Conservation (phyloP, 495 filamentous ascomycete species). For the Daldinia childiae region DNA sequence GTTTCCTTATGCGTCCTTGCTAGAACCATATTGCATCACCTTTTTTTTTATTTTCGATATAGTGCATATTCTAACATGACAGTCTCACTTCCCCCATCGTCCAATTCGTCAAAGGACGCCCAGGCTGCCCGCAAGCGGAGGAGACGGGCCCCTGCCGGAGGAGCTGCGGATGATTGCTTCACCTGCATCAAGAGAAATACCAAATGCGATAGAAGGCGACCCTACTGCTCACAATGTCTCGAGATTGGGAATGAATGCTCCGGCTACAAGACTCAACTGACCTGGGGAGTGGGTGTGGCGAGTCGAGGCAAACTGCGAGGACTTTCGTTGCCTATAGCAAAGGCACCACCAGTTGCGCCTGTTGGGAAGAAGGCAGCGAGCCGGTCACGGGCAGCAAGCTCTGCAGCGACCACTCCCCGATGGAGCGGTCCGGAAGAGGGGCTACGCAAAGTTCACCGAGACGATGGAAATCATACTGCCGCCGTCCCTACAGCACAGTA, state of each 20-base stretch:
- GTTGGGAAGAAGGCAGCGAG: constrained; percentile 54
- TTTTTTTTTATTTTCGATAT: constrained; percentile 21
- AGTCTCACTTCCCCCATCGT: constrained; percentile 54
- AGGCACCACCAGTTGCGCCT: constrained; percentile 67
- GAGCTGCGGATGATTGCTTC: constrained; percentile 95
- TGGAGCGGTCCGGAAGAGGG: constrained; percentile 53
- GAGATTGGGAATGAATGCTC: constrained; percentile 92
- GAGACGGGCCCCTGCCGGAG: constrained; percentile 85
- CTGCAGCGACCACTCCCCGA: constrained; percentile 49
- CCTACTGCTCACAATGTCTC: constrained; percentile 95
- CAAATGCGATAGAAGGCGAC: constrained; percentile 90
- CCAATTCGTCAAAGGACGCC: constrained; percentile 52
- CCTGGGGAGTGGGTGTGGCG: constrained; percentile 97
- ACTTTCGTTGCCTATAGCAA: constrained; percentile 83
- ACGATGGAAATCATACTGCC: constrained; percentile 35
- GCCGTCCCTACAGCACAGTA: constrained; percentile 48
- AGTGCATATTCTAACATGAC: constrained; percentile 53
- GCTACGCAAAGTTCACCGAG: constrained; percentile 39
- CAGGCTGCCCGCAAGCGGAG: constrained; percentile 76
- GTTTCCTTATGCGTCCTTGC: constrained; percentile 44
- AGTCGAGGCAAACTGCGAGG: constrained; percentile 95
- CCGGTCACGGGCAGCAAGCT: constrained; percentile 53
- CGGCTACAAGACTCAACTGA: constrained; percentile 96
- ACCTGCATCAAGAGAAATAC: constrained; percentile 83
- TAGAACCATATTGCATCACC: constrained; percentile 42